Evolutionary conservation across 23 red algal species (phyloP).

Genomic region (Pyropia haitanensis): DNA sequence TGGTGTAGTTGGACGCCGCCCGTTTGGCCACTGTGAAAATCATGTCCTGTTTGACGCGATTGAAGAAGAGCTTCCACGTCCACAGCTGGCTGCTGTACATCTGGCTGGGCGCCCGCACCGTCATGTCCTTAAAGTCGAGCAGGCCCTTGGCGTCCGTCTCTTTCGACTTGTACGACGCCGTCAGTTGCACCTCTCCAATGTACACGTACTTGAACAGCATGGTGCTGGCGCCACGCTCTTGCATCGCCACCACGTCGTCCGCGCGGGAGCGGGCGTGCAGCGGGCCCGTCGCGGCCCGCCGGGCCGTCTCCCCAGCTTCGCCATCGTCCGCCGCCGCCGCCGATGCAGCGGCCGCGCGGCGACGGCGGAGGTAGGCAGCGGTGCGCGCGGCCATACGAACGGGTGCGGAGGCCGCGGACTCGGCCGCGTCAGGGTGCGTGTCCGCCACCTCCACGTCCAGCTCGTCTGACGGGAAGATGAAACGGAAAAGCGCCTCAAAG

Average conservation of each 20-base stretch:
- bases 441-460: background rate
- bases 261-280: background rate
- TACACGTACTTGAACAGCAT: constrained; percentile 93
- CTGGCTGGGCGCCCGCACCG: constrained; percentile 40
- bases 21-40: constrained; percentile 38
- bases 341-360: background rate
- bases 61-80: constrained; percentile 77
- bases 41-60: constrained; percentile 51
- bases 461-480: constrained; percentile 34
- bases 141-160: constrained; percentile 39
- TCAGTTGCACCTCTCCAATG: constrained; percentile 73
- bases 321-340: constrained; percentile 11
- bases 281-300: background rate
- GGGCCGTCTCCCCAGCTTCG: constrained; percentile 6
- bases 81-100: constrained; percentile 79
- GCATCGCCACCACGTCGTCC: constrained; percentile 52
- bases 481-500: constrained; percentile 34
- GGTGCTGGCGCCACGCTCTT: constrained; percentile 50
- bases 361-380: background rate
- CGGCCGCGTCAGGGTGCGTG: constrained; percentile 2
- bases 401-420: constrained; percentile 2
- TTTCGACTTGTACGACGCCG: constrained; percentile 74
- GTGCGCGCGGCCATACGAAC: background rate
- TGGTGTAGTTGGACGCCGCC: constrained; percentile 59
- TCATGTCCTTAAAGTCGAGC: constrained; percentile 69